These are phyloP conservation scores for Xylariaceae sp. DNA, from an alignment of 2,329 filamentous ascomycete species.

Conservation along the genomic window DNA sequence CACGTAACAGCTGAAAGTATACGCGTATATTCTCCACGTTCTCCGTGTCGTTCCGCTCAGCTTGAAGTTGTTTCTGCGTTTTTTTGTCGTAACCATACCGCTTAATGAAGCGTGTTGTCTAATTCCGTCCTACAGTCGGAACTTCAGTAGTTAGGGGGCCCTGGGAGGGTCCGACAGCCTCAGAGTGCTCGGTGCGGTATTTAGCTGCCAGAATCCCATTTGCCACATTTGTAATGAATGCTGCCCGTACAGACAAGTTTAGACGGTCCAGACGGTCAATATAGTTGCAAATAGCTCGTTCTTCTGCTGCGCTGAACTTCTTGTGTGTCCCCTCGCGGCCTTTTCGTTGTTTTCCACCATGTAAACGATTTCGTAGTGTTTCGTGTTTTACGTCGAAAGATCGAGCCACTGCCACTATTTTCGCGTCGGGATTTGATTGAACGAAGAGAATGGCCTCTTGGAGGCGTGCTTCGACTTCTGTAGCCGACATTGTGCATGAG, in stretches of 20 bases:
- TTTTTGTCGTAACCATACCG: background rate
- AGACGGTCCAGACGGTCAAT: background rate
- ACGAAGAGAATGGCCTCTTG: background rate
- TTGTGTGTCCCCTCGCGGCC: background rate
- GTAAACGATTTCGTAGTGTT: background rate
- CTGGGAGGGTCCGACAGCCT: too few relatives aligned
- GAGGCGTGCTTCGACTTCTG: background rate
- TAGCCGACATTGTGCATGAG: too few relatives aligned
- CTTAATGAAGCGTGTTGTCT: background rate
- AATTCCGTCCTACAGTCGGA: background rate
- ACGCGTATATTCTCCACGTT: background rate
- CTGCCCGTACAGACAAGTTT: background rate
- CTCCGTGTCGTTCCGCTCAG: background rate
- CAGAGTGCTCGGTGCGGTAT: background rate
- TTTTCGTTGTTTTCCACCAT: background rate
- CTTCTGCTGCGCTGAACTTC: background rate
- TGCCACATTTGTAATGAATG: background rate
- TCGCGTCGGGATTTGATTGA: background rate
- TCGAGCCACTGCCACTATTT: background rate
- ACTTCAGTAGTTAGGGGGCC: too few relatives aligned
- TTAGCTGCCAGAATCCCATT: background rate
- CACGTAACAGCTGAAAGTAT: background rate
- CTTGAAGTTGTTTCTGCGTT: background rate
- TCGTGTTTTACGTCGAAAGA: background rate
- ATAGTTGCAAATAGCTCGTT: background rate